These are phyloP conservation scores for Septoria petroselini DNA, from an alignment of 2,329 filamentous ascomycete genomes.

Conservation along the genomic window DNA sequence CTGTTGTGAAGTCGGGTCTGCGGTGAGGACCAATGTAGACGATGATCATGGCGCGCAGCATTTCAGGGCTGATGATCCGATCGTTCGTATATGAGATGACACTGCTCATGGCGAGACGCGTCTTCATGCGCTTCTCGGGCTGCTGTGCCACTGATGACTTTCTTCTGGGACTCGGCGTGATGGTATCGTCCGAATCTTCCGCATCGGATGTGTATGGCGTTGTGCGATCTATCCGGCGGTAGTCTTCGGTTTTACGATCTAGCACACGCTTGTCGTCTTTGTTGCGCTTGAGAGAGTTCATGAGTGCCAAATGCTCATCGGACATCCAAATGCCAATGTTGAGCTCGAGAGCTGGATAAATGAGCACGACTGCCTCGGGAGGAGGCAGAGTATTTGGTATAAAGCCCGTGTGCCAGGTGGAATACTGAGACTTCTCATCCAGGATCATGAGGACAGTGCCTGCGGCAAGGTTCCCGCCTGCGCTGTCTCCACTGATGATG, in stretches of 20 bases:
- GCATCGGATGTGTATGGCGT: slow-evolving; percentile 80
- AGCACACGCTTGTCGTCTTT: slow-evolving; percentile 76
- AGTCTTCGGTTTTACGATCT: slow-evolving; percentile 82
- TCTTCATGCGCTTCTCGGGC: slow-evolving; percentile 41
- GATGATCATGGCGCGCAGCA: slow-evolving; percentile 99
- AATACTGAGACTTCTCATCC: slow-evolving; percentile 55
- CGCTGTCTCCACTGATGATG: slow-evolving; percentile 74
- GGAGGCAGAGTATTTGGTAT: slow-evolving; percentile 42
- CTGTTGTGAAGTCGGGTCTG: slow-evolving; percentile 85
- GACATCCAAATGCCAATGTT: slow-evolving; percentile 99
- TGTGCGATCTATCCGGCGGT: slow-evolving; percentile 72
- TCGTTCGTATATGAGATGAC: slow-evolving; percentile 99
- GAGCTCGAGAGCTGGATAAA: slow-evolving; percentile 91
- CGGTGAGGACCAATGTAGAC: slow-evolving; percentile 93
- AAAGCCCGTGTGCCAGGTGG: slow-evolving; percentile 26
- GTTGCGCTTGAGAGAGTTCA: slow-evolving; percentile 75
- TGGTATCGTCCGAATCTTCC: slow-evolving; percentile 50
- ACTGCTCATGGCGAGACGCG: slow-evolving; percentile 88
- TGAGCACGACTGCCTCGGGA: slow-evolving; percentile 78
- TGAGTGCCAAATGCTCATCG: slow-evolving; percentile 93
- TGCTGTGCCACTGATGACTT: slow-evolving; percentile 7
- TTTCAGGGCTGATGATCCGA: slow-evolving; percentile 88
- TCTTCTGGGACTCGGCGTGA: slow-evolving; percentile 6
- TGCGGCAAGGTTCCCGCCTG: slow-evolving; percentile 76
- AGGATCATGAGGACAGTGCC: slow-evolving; percentile 85